Evolutionary conservation across 1,284 basidiomycete species (phyloP).

Genomic region (Grifola frondosa): DNA sequence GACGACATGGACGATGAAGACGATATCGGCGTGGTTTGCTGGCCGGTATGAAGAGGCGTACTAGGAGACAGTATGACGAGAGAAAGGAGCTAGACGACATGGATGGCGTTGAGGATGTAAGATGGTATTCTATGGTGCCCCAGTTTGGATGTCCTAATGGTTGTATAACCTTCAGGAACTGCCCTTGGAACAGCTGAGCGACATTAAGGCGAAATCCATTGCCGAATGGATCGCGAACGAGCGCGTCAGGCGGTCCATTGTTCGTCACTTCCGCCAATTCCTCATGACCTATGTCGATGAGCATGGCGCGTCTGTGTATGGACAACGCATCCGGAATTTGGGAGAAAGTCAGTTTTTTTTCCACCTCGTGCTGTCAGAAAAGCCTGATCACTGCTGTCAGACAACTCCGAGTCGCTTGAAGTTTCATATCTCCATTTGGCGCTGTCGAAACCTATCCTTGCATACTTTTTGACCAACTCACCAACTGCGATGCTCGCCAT

Average conservation of each 20-base stretch:
- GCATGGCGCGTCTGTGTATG: slow-evolving; percentile 90
- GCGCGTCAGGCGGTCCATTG: slow-evolving; percentile 86
- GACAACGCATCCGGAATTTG: slow-evolving; percentile 87
- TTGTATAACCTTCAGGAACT: slow-evolving; percentile 64
- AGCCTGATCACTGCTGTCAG: slow-evolving; percentile 39
- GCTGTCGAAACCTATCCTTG: slow-evolving; percentile 89
- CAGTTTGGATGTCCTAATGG: background rate
- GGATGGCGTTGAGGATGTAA: slow-evolving; percentile 79
- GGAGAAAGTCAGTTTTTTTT: slow-evolving; percentile 79
- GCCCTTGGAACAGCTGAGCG: slow-evolving; percentile 92
- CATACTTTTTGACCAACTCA: slow-evolving; percentile 96
- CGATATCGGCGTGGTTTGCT: slow-evolving; percentile 44
- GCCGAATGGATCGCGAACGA: slow-evolving; percentile 97
- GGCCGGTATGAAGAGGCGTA: slow-evolving; percentile 73
- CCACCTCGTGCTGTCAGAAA: slow-evolving; percentile 1
- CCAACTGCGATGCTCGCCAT: slow-evolving; percentile 91
- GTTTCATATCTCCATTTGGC: slow-evolving; percentile 94
- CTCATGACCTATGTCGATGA: slow-evolving; percentile 96
- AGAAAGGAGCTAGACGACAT: slow-evolving; percentile 82
- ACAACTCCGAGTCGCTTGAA: slow-evolving; percentile 96
- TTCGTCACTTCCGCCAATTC: slow-evolving; percentile 93
- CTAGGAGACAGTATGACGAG: slow-evolving; percentile 88
- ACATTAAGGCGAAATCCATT: slow-evolving; percentile 96
- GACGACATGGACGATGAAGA: slow-evolving; percentile 44
- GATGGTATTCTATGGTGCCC: slow-evolving; percentile 19